Evolutionary conservation across 805 yeast genomes (phyloP).

Genomic region (Yarrowia sp.): DNA sequence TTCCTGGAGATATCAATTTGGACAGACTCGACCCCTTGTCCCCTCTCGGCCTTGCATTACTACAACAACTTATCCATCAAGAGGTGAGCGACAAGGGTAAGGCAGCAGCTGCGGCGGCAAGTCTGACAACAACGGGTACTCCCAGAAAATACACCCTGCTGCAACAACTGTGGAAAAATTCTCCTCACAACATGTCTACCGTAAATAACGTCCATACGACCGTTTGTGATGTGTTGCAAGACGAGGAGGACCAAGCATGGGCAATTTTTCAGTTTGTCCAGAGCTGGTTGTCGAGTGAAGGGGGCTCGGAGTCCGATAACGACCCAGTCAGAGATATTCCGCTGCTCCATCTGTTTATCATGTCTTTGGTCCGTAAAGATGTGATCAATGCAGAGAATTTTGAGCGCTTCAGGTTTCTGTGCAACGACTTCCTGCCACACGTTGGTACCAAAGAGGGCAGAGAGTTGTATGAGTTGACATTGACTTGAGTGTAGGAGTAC

Average conservation of each 20-base stretch:
- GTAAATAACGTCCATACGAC: slow-evolving; percentile 6
- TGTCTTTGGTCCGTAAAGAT: neutral
- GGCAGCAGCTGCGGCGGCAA: neutral
- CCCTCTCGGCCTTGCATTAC: neutral
- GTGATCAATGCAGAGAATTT: slow-evolving; percentile 1
- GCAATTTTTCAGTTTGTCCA: slow-evolving; percentile 4
- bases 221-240: slow-evolving; percentile 6
- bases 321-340: slow-evolving; percentile 1
- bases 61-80: neutral
- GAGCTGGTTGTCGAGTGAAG: neutral
- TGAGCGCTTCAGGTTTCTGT: slow-evolving; percentile 5
- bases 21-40: neutral
- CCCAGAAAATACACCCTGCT: slow-evolving; percentile 3
- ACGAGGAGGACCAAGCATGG: slow-evolving; percentile 18
- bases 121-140: neutral
- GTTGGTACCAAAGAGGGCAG: neutral
- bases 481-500: neutral
- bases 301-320: neutral
- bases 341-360: neutral
- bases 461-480: neutral
- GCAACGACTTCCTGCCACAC: slow-evolving; percentile 13
- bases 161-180: neutral
- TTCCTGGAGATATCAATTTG: neutral
- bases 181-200: neutral
- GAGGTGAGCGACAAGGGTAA: slow-evolving; percentile 9